These are phyloP conservation scores for Alternaria sp. DNA, from an alignment of 2,329 filamentous ascomycete genomes.

Conservation along the genomic window DNA sequence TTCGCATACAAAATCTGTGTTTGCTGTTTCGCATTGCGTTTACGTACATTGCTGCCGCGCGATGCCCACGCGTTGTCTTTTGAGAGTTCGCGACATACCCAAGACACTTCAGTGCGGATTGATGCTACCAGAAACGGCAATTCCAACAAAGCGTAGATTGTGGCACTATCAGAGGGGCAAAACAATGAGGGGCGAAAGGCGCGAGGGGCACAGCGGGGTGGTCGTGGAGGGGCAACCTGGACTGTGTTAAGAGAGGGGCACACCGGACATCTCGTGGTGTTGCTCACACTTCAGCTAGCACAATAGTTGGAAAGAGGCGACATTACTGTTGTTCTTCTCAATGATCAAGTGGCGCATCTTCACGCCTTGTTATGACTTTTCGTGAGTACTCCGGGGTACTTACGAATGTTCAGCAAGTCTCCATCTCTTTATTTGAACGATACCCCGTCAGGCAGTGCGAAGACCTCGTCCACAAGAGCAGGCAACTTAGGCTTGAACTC, in stretches of 20 bases:
- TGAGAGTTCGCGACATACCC: neutral
- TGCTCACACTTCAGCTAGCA: neutral
- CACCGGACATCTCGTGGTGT: neutral
- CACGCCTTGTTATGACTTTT: neutral
- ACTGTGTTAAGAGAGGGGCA: conserved; percentile 1
- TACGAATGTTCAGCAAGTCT: neutral
- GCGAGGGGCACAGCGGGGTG: conserved; percentile 15
- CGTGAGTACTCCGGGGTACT: neutral
- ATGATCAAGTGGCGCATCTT: neutral
- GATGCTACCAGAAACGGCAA: neutral
- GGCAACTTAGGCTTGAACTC: neutral
- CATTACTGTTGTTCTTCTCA: neutral
- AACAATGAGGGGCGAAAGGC: conserved; percentile 10
- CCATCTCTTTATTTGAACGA: neutral
- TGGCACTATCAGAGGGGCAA: conserved; percentile 28
- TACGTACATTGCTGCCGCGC: neutral
- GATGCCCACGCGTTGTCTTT: neutral
- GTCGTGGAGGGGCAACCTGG: conserved; percentile 13
- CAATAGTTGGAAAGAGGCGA: neutral
- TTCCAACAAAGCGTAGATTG: conserved; percentile 1
- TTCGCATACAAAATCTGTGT: neutral
- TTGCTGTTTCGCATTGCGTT: neutral
- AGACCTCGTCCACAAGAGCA: neutral
- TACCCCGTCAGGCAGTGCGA: neutral
- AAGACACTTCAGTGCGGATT: neutral